phyloP scores from a whole-genome alignment of 148 eudicot genomes.

The Rhododendron vialii region DNA sequence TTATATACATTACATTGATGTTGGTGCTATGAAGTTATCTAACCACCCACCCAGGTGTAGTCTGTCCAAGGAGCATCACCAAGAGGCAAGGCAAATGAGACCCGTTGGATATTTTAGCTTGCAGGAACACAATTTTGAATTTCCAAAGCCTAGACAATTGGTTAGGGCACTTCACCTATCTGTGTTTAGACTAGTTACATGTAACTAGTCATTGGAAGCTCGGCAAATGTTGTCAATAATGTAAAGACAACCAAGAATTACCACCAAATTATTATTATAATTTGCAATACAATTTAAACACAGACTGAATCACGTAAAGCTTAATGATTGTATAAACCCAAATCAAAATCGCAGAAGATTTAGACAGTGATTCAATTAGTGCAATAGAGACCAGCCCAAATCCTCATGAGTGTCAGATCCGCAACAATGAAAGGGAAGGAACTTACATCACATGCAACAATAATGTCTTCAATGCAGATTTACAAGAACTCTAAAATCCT shows the following conservation, averaged over 20 bases:
- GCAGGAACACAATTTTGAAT: background rate
- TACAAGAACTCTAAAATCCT: background rate
- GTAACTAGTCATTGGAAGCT: background rate
- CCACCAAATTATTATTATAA: background rate
- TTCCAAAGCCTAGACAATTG: background rate
- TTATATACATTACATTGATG: too few species aligned
- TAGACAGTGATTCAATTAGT: background rate
- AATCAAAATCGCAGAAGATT: background rate
- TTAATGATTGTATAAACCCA: background rate
- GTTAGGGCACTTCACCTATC: background rate
- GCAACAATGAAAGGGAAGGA: background rate
- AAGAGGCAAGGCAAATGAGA: background rate
- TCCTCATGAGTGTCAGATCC: background rate
- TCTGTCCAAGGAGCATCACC: background rate
- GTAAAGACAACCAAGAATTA: background rate
- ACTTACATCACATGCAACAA: background rate
- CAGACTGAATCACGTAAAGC: background rate
- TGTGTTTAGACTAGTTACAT: background rate
- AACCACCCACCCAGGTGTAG: background rate
- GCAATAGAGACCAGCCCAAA: background rate
- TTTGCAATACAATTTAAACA: background rate
- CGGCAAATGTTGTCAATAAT: background rate
- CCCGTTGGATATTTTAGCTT: background rate
- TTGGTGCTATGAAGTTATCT: background rate
- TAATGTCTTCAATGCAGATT: background rate